A percentile compares a stretch with the other conserved stretches of the same genome.
Conservation (phyloP, 305 asterid genomes). For the Nicotiana rustica region DNA sequence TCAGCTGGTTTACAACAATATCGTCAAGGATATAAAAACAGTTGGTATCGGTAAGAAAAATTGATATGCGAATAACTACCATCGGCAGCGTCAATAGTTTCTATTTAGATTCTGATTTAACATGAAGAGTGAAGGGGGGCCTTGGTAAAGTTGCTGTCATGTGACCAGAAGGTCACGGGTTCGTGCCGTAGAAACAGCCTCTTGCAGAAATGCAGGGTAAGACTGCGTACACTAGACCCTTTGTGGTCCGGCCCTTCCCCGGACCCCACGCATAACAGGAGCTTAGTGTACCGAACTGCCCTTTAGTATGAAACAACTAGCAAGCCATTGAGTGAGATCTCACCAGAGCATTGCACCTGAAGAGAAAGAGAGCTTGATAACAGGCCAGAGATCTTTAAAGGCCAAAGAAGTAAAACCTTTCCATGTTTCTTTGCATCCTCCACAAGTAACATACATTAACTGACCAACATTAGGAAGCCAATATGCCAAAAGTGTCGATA, state of each 20-base stretch:
- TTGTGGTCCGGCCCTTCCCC: no score
- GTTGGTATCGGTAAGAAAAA: background rate
- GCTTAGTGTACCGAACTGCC: no score
- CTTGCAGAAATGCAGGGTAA: no score
- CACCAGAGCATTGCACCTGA: conserved; percentile 71
- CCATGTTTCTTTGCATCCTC: conserved; percentile 65
- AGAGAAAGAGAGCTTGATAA: conserved; percentile 57
- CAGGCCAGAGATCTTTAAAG: conserved; percentile 56
- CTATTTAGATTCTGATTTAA: background rate
- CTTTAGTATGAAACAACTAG: no score
- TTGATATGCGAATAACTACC: background rate
- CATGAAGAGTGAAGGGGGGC: background rate
- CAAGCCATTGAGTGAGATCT: background rate
- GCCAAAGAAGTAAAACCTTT: conserved; percentile 54
- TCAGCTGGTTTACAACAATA: no score
- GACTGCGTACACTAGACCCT: no score
- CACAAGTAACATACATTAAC: conserved; percentile 50
- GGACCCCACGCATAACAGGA: no score
- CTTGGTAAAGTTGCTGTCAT: no score
- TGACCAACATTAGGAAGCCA: conserved; percentile 55
- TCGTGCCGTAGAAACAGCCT: no score
- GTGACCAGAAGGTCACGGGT: no score
- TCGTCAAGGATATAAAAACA: background rate
- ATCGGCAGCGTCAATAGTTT: background rate
- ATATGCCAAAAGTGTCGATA: conserved; percentile 47